A percentile compares a stretch with the other conserved stretches of the same genome.
These are phyloP conservation scores for Thelonectria olida DNA, from an alignment of 2,329 filamentous ascomycete genomes.

Conservation along the genomic window DNA sequence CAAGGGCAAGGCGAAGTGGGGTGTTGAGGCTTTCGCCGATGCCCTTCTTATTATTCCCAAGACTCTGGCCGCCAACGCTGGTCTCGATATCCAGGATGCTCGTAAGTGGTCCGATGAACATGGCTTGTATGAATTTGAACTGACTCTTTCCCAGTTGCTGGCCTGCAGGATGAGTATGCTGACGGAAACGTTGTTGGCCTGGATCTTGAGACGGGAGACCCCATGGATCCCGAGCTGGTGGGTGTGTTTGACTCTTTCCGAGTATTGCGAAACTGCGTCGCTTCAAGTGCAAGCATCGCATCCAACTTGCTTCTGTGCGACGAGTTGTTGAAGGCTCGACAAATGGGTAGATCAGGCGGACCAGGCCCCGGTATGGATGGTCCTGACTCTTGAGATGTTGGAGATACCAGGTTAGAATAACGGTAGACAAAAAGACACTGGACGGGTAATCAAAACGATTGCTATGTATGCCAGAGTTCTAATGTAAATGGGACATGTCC, in stretches of 20 bases:
- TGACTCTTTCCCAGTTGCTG: conserved; percentile 69
- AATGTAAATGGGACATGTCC: not conserved
- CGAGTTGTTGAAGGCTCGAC: conserved; percentile 95
- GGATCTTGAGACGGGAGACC: conserved; percentile 85
- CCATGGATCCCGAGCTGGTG: conserved; percentile 93
- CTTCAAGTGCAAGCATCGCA: conserved; percentile 93
- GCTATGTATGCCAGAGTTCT: conserved; percentile 23
- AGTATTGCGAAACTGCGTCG: conserved; percentile 91
- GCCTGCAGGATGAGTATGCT: conserved; percentile 83
- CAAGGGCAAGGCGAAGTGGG: conserved; percentile 98
- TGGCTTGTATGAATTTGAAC: conserved; percentile 1
- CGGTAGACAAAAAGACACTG: conserved; percentile 50
- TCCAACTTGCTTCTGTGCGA: conserved; percentile 95
- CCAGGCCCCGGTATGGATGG: conserved; percentile 74
- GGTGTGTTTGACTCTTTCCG: conserved; percentile 97
- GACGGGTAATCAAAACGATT: conserved; percentile 37
- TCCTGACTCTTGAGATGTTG: conserved; percentile 61
- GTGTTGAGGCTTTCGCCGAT: conserved; percentile 93
- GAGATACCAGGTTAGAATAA: conserved; percentile 47
- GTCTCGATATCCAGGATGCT: conserved; percentile 96
- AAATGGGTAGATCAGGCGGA: conserved; percentile 80
- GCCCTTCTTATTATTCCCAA: conserved; percentile 96
- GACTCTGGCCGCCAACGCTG: conserved; percentile 94
- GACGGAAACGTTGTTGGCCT: conserved; percentile 89
- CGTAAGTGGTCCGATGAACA: conserved; percentile 64